Evolutionary conservation across 352 stramenopile species (phyloP).

Genomic region (Phytopythium chamaehyphon): DNA sequence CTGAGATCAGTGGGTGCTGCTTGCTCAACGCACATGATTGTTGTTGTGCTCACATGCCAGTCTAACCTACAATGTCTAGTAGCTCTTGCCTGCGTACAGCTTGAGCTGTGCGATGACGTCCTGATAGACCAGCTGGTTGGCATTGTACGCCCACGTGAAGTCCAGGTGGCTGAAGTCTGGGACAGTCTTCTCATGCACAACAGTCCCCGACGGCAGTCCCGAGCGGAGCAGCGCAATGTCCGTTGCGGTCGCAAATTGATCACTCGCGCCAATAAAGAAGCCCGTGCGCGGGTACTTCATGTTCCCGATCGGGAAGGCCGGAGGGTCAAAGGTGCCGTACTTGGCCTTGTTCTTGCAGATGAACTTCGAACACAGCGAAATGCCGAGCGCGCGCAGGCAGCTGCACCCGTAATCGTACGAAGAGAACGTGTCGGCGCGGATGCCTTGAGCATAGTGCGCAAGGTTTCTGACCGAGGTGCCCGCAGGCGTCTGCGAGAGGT

Average conservation of each 20-base stretch:
- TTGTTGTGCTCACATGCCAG: slow-evolving; percentile 4
- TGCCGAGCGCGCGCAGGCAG: slow-evolving; percentile 22
- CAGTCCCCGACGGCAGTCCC: slow-evolving; percentile 23
- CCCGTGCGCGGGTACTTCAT: slow-evolving; percentile 37
- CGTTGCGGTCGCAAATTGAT: slow-evolving; percentile 25
- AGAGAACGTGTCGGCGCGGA: slow-evolving; percentile 38
- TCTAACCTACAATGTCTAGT: slow-evolving; percentile 10
- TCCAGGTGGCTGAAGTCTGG: slow-evolving; percentile 45
- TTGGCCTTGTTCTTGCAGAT: slow-evolving; percentile 46
- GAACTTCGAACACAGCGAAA: slow-evolving; percentile 23
- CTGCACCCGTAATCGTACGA: slow-evolving; percentile 45
- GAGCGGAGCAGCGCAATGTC: slow-evolving; percentile 32
- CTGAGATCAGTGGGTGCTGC: too few relatives aligned
- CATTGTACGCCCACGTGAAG: slow-evolving; percentile 42
- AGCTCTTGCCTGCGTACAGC: slow-evolving; percentile 28
- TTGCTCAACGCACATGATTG: too few relatives aligned
- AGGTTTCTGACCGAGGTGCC: slow-evolving; percentile 58
- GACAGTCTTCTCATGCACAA: slow-evolving; percentile 31
- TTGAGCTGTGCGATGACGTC: slow-evolving; percentile 36
- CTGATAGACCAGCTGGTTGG: slow-evolving; percentile 36
- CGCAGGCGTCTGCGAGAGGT: slow-evolving; percentile 43
- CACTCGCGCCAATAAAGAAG: slow-evolving; percentile 30
- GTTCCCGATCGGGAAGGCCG: slow-evolving; percentile 20
- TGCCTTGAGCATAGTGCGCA: slow-evolving; percentile 41
- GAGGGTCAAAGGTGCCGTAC: slow-evolving; percentile 41